Conservation (phyloP, 2,329 filamentous ascomycete genomes). For the Microdochium nivale region DNA sequence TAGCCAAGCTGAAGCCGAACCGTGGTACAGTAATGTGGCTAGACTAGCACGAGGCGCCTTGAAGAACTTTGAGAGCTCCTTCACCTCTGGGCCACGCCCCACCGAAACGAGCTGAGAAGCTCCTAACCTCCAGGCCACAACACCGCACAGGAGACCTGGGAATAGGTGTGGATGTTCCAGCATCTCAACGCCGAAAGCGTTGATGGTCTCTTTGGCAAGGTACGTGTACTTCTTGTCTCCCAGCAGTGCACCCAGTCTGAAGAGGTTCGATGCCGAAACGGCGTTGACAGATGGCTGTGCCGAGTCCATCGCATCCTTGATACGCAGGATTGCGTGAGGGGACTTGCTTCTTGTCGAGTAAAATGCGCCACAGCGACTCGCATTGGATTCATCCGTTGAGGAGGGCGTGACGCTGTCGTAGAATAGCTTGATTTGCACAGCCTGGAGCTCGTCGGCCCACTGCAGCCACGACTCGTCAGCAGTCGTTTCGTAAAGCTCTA, state of each 20-base stretch:
- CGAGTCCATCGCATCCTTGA: slow-evolving; percentile 94
- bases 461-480: slow-evolving; percentile 66
- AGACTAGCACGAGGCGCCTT: slow-evolving; percentile 1
- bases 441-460: slow-evolving; percentile 76
- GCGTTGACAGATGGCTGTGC: slow-evolving; percentile 86
- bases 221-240: slow-evolving; percentile 54
- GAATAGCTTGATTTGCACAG: slow-evolving; percentile 67
- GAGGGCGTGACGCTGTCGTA: slow-evolving; percentile 52
- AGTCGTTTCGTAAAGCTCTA: slow-evolving; percentile 79
- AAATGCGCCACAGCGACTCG: slow-evolving; percentile 50
- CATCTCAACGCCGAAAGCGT: slow-evolving; percentile 84
- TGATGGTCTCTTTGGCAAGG: slow-evolving; percentile 64
- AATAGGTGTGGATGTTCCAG: slow-evolving; percentile 92
- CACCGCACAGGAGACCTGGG: slow-evolving; percentile 65
- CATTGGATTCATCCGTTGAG: slow-evolving; percentile 21
- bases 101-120: slow-evolving; percentile 32
- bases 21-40: background rate
- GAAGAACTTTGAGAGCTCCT: background rate
- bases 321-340: slow-evolving; percentile 66
- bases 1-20: background rate
- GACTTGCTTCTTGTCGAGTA: slow-evolving; percentile 59
- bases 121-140: slow-evolving; percentile 69
- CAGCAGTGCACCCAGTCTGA: slow-evolving; percentile 65
- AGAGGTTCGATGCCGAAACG: slow-evolving; percentile 78
- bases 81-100: background rate